A percentile compares a stretch with the other conserved stretches of the same genome.
phyloP scores from a whole-genome alignment of 2,329 filamentous ascomycete species.

The Byssothecium circinans region DNA sequence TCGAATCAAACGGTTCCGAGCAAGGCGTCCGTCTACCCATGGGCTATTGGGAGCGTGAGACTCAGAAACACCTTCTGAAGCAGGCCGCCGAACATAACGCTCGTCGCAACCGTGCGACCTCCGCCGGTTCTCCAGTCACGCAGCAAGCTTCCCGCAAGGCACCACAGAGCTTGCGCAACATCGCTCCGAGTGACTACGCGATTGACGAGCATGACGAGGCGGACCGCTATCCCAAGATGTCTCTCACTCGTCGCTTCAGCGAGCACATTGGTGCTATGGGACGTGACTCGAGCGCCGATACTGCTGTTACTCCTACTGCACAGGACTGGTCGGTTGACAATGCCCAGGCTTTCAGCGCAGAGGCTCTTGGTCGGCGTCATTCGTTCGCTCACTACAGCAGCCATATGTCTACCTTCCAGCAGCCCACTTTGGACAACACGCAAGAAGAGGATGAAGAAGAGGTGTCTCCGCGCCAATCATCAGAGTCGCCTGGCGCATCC shows the following conservation, averaged over 20 bases:
- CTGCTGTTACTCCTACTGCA: conserved; percentile 25
- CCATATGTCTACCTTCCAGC: conserved; percentile 27
- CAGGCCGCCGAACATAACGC: conserved; percentile 43
- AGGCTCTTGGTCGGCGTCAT: conserved; percentile 70
- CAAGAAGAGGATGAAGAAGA: conserved; percentile 36
- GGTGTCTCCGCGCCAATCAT: conserved; percentile 27
- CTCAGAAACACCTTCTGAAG: conserved; percentile 32
- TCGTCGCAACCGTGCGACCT: conserved; percentile 35
- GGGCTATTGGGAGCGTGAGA: conserved; percentile 33
- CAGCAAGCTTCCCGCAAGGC: conserved; percentile 31
- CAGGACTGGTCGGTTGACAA: conserved; percentile 34
- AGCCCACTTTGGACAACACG: conserved; percentile 32
- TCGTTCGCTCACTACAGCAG: conserved; percentile 63
- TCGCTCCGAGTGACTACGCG: conserved; percentile 70
- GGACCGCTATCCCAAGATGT: conserved; percentile 49
- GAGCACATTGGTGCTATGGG: conserved; percentile 31
- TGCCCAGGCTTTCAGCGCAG: conserved; percentile 22
- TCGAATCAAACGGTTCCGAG: conserved; percentile 63
- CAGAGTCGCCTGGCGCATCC: conserved; percentile 57
- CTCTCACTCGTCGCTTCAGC: conserved; percentile 41
- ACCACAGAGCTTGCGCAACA: conserved; percentile 57
- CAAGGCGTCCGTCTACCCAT: conserved; percentile 49
- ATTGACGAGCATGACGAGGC: conserved; percentile 71
- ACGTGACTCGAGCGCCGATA: conserved; percentile 28
- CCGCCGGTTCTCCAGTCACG: conserved; percentile 30